Percentiles rank a stretch among this genome's conserved stretches.
Evolutionary conservation across 306 rosid species (phyloP).

Genomic region (Vigna hirtella): DNA sequence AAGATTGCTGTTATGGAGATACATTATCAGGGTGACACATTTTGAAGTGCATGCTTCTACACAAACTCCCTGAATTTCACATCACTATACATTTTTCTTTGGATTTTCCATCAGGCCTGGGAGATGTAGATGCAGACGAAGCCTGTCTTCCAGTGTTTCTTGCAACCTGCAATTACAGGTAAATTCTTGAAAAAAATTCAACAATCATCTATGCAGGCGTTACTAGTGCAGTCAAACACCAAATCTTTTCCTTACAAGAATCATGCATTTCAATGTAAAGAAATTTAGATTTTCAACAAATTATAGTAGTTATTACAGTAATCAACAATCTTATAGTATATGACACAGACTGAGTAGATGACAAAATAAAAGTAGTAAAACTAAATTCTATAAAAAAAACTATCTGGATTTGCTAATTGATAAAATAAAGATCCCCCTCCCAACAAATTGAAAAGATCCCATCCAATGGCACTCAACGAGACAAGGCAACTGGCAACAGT

Average conservation of each 20-base stretch:
- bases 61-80: constrained; percentile 59
- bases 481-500: constrained; percentile 22
- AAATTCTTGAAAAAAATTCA: constrained; percentile 20
- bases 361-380: neutral
- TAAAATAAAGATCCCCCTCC: neutral
- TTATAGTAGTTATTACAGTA: neutral
- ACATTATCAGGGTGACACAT: constrained; percentile 47
- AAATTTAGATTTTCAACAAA: neutral
- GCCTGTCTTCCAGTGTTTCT: constrained; percentile 61
- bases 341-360: too few relatives aligned
- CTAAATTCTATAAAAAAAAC: neutral
- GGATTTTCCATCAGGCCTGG: constrained; percentile 73
- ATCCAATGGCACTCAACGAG: neutral
- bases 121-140: constrained; percentile 46
- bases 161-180: constrained; percentile 61
- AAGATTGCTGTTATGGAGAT: constrained; percentile 36
- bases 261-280: neutral
- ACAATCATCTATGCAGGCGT: constrained; percentile 20
- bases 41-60: constrained; percentile 55
- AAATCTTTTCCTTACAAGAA: neutral
- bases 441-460: constrained; percentile 15
- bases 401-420: constrained; percentile 2
- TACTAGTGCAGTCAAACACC: constrained; percentile 22
- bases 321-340: neutral
- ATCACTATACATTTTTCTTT: constrained; percentile 91